phyloP scores from a whole-genome alignment of 2,329 filamentous ascomycete genomes.

The Diaporthe vaccinii region DNA sequence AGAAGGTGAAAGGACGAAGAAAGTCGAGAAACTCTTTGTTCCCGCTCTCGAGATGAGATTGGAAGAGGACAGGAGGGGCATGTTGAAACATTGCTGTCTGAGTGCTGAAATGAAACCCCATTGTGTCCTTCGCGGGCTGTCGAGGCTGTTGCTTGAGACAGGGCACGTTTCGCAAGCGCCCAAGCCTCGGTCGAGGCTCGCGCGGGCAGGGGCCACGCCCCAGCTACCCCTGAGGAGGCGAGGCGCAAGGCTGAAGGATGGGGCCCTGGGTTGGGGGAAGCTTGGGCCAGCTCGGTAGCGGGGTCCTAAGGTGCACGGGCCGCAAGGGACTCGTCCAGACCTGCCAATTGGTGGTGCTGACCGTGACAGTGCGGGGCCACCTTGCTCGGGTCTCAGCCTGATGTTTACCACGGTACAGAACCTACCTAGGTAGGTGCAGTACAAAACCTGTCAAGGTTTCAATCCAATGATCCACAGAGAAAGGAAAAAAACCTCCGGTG shows the following conservation, averaged over 20 bases:
- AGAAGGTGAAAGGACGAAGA: slow-evolving; percentile 14
- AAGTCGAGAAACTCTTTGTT: background rate
- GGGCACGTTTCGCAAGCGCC: slow-evolving; percentile 47
- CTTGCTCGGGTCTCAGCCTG: slow-evolving; percentile 12
- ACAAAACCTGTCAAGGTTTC: slow-evolving; percentile 10
- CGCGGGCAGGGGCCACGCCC: slow-evolving; percentile 7
- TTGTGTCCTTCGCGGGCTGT: slow-evolving; percentile 15
- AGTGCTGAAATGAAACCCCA: slow-evolving; percentile 14
- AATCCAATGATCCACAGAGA: background rate
- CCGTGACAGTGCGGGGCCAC: slow-evolving; percentile 8
- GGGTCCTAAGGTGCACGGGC: background rate
- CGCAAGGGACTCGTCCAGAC: background rate
- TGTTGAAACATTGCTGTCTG: slow-evolving; percentile 31
- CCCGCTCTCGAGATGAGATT: background rate
- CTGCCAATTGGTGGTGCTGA: background rate
- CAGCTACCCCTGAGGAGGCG: slow-evolving; percentile 13
- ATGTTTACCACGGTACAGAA: background rate
- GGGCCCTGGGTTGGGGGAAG: slow-evolving; percentile 18
- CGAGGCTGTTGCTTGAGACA: slow-evolving; percentile 46
- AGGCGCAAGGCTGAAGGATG: slow-evolving; percentile 37
- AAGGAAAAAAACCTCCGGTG: background rate
- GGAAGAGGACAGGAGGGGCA: slow-evolving; percentile 33
- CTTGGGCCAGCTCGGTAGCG: background rate
- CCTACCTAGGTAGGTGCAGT: background rate
- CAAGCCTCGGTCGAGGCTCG: slow-evolving; percentile 24